Conservation (phyloP, 2,329 filamentous ascomycete species). For the Metarhizium album region DNA sequence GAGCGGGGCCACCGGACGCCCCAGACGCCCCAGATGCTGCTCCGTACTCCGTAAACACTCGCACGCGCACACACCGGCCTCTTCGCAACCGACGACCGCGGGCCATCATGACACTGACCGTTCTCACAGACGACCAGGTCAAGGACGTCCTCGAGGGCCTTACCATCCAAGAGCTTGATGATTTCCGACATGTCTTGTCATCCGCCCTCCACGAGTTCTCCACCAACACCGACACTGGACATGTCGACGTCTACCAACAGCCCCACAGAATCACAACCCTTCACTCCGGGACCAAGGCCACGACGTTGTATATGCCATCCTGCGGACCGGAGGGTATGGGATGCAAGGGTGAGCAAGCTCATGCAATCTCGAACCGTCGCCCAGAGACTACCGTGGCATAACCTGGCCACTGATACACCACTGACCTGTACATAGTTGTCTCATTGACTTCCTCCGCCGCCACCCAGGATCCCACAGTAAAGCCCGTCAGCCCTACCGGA, state of each 20-base stretch:
- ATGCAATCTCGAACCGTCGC: too few relatives aligned
- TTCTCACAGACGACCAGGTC: constrained; percentile 49
- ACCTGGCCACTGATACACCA: neutral
- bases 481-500: constrained; percentile 44
- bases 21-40: neutral
- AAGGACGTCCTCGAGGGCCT: constrained; percentile 42
- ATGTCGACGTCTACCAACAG: constrained; percentile 39
- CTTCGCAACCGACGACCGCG: neutral
- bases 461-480: constrained; percentile 15
- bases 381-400: neutral
- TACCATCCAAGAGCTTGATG: constrained; percentile 39
- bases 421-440: constrained; percentile 52
- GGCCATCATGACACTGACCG: constrained; percentile 41
- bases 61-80: too few relatives aligned
- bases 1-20: too few relatives aligned
- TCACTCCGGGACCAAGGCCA: constrained; percentile 38
- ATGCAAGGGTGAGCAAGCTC: constrained; percentile 46
- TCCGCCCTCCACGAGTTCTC: constrained; percentile 52
- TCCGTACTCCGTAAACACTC: neutral
- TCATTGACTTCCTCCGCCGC: constrained; percentile 41
- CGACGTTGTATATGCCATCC: constrained; percentile 66
- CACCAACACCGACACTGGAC: constrained; percentile 35
- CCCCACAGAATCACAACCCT: constrained; percentile 41
- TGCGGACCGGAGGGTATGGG: constrained; percentile 52
- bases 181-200: constrained; percentile 37